Evolutionary conservation across 805 yeast species (phyloP).

Genomic region (Metschnikowia chrysomelidarum): DNA sequence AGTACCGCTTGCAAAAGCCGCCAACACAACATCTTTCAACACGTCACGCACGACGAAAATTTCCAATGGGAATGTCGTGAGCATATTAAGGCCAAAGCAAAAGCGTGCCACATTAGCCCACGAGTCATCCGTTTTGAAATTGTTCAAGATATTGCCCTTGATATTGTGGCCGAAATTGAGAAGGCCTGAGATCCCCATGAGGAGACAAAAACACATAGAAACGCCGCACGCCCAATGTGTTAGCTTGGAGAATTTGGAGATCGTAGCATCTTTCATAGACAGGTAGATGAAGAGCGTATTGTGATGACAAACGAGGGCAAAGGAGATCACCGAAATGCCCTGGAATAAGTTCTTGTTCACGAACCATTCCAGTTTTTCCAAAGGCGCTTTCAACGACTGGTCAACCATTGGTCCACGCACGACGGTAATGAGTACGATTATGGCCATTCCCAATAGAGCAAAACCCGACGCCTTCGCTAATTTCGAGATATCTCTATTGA

Average conservation of each 20-base stretch:
- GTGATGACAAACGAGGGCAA: conserved; percentile 95
- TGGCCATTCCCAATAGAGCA: conserved; percentile 80
- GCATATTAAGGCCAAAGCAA: conserved; percentile 89
- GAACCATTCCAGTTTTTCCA: conserved; percentile 44
- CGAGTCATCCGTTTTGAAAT: conserved; percentile 72
- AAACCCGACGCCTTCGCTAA: conserved; percentile 84
- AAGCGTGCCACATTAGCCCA: conserved; percentile 84
- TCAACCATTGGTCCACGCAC: conserved; percentile 67
- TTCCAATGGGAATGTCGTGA: conserved; percentile 88
- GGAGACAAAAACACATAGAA: conserved; percentile 73
- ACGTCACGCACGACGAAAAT: conserved; percentile 90
- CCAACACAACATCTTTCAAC: conserved; percentile 56
- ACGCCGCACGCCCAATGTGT: conserved; percentile 84
- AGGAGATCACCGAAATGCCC: conserved; percentile 90
- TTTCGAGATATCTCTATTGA: conserved; percentile 77
- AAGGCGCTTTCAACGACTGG: conserved; percentile 44
- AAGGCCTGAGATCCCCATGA: conserved; percentile 79
- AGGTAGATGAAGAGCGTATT: conserved; percentile 88
- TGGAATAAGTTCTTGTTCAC: conserved; percentile 71
- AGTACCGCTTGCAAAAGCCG: conserved; percentile 3
- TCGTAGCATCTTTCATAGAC: conserved; percentile 72
- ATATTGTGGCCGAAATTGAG: conserved; percentile 72
- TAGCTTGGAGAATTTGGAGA: conserved; percentile 68
- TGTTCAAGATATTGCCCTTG: conserved; percentile 85
- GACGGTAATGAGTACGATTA: conserved; percentile 72